Base-by-base conservation (phyloP, 257 asterid species). In the Petunia secreta region DNA sequence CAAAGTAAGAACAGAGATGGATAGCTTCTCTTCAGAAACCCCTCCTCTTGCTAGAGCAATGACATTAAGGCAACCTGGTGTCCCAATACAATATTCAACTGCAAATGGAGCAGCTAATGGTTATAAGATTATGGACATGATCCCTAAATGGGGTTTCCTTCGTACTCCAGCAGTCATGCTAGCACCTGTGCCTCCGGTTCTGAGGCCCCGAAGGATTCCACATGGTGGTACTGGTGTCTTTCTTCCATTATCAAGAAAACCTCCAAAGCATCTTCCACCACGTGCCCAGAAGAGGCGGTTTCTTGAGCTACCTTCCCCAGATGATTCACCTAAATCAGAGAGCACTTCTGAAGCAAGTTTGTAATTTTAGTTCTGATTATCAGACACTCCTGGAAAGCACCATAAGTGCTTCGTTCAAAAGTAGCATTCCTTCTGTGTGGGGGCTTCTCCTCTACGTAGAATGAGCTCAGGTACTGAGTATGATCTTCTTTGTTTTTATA, bases 21-120 rank as follows among this genome's bases (percentile, higher is more conserved):
- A 84, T 77, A 85, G 59, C 80, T 75, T 74, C 60, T 38, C 13
- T 62, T 50, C 80, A 9, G 53, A 87, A 59, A 73, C 83, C 69
- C 71, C 85, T 48, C 83, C 89, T 43, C 78, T 77, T 69, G 79
- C 84, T 6, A 80, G 82, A 77, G 87, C 97, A 15, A 86, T 94
- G 92, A 87, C 94, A 4, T 34, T 96, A 86, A 92, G 97, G 98
- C 97, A 94, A 83, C 94, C 97, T 0, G 89, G 92, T 5, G 86
- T 82, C 57, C 90, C 88, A 50, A 80, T 87, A 63, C 90, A 88
- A 50, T 82, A 79, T 83, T 8, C 91, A 8, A 75, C 87, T 66
- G 86, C 92, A 8, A 87, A 82, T 50, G 86, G 78, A 43, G 75
- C 83, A 8, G 65, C 74, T 69, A 69, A 46, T 48, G 81, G 73